A percentile compares a stretch with the other conserved stretches of the same genome.
Conservation (phyloP, 805 yeast genomes). For the Myxozyma neotropica region DNA sequence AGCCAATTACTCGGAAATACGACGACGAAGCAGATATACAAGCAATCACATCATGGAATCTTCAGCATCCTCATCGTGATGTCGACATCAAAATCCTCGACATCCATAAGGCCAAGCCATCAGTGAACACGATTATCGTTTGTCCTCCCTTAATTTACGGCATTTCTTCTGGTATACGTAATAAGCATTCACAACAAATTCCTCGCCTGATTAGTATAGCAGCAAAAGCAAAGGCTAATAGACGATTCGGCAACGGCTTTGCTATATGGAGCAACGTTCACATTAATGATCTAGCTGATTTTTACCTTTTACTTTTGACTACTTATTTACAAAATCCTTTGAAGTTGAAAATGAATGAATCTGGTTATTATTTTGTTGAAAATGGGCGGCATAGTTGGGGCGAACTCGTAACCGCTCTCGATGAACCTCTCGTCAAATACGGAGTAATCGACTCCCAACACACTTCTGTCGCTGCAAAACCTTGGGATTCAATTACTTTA, state of each 20-base stretch:
- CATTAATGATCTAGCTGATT: conserved; percentile 43
- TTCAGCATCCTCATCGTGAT: conserved; percentile 43
- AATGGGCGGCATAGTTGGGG: conserved; percentile 43
- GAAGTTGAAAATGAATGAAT: conserved; percentile 39
- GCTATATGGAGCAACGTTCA: conserved; percentile 47
- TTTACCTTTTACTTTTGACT: conserved; percentile 40
- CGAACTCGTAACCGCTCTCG: conserved; percentile 39
- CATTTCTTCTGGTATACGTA: conserved; percentile 42
- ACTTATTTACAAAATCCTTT: conserved; percentile 36
- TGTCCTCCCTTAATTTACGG: conserved; percentile 47
- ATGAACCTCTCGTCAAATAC: conserved; percentile 32
- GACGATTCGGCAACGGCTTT: conserved; percentile 42
- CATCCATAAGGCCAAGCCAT: conserved; percentile 42
- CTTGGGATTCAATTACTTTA: conserved; percentile 3
- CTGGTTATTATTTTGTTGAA: conserved; percentile 47
- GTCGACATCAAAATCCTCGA: conserved; percentile 43
- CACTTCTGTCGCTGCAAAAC: conserved; percentile 4
- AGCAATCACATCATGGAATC: conserved; percentile 39
- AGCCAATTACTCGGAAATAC: conserved; percentile 35
- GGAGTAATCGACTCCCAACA: conserved; percentile 14
- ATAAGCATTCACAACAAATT: conserved; percentile 41
- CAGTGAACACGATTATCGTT: conserved; percentile 41
- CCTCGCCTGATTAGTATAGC: conserved; percentile 40
- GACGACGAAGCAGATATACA: conserved; percentile 40
- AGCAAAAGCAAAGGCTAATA: conserved; percentile 36